phyloP scores from a whole-genome alignment of 176 grass and related monocot genomes.

The Areca catechu region DNA sequence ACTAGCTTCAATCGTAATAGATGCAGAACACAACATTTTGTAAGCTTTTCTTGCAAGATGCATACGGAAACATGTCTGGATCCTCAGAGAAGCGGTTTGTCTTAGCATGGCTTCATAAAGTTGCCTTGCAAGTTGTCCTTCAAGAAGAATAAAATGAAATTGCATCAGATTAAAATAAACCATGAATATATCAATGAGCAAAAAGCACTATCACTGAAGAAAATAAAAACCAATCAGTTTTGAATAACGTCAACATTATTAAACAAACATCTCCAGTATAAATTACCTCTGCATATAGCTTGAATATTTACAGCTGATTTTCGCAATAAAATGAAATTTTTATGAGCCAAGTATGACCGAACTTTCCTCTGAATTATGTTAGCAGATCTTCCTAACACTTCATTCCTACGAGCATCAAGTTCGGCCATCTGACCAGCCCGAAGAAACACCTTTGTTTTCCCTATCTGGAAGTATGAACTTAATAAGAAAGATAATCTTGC shows the following conservation, averaged over 20 bases:
- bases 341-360: conserved; percentile 68
- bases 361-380: conserved; percentile 88
- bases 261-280: too few relatives aligned
- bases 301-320: conserved; percentile 70
- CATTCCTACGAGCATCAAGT: conserved; percentile 89
- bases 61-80: conserved; percentile 80
- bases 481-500: background rate
- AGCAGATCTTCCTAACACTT: conserved; percentile 80
- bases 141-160: conserved; percentile 22
- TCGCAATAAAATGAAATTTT: conserved; percentile 44
- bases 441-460: conserved; percentile 98
- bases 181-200: background rate
- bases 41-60: conserved; percentile 69
- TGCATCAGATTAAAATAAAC: background rate
- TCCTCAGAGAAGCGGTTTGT: conserved; percentile 74
- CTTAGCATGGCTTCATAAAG: conserved; percentile 53
- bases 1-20: conserved; percentile 70
- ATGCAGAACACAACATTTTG: conserved; percentile 36
- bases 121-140: conserved; percentile 80
- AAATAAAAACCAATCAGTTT: too few relatives aligned
- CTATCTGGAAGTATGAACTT: conserved; percentile 49
- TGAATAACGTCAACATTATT: too few relatives aligned
- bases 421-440: conserved; percentile 97
- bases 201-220: background rate
- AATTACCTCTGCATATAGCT: conserved; percentile 66